These are phyloP conservation scores for Talaromyces sp. DNA, from an alignment of 2,329 filamentous ascomycete genomes.

Conservation along the genomic window DNA sequence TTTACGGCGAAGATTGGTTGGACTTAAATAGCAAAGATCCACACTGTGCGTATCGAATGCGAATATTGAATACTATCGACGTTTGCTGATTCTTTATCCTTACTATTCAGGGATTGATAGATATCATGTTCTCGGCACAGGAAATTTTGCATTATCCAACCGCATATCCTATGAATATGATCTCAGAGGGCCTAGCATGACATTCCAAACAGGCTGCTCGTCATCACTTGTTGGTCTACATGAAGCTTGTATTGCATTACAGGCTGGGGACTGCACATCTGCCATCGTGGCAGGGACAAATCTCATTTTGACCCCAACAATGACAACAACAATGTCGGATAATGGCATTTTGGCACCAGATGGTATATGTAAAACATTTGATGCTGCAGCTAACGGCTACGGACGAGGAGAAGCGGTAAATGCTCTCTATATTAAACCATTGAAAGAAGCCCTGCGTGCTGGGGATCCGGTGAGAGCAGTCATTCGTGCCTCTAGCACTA, in stretches of 20 bases:
- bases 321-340: conserved; percentile 28
- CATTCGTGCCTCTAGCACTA: conserved; percentile 25
- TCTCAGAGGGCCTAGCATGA: conserved; percentile 37
- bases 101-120: background rate
- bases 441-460: conserved; percentile 43
- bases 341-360: conserved; percentile 48
- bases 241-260: conserved; percentile 26
- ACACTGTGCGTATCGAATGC: background rate
- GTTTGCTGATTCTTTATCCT: background rate
- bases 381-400: conserved; percentile 43
- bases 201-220: conserved; percentile 45
- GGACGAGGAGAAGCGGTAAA: conserved; percentile 50
- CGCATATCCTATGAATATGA: conserved; percentile 38
- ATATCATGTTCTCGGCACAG: conserved; percentile 23
- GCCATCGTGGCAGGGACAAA: conserved; percentile 22
- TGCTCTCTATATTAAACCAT: conserved; percentile 46
- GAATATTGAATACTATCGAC: background rate
- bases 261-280: conserved; percentile 21
- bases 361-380: conserved; percentile 49
- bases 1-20: background rate
- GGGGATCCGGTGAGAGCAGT: conserved; percentile 37
- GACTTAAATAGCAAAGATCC: background rate
- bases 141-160: conserved; percentile 35
- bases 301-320: conserved; percentile 24
- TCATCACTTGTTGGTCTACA: conserved; percentile 35